Percentiles rank a stretch among this genome's conserved stretches.
phyloP scores from a whole-genome alignment of 2,329 filamentous ascomycete genomes.

The Penicillium sp. region DNA sequence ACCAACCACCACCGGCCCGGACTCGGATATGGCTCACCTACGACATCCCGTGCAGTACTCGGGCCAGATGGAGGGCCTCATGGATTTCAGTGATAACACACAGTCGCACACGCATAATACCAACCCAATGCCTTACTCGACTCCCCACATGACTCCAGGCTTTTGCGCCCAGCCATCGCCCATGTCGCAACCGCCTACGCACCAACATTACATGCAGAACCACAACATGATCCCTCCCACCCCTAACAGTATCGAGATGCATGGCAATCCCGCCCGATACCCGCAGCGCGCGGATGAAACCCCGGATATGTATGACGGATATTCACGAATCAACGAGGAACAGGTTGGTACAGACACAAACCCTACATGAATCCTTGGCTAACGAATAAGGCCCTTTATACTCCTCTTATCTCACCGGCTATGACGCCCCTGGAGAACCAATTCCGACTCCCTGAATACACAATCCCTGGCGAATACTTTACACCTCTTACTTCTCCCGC shows the following conservation, averaged over 20 bases:
- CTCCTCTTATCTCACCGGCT: constrained; percentile 50
- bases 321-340: constrained; percentile 43
- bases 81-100: constrained; percentile 30
- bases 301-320: constrained; percentile 46
- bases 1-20: constrained; percentile 30
- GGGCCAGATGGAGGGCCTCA: constrained; percentile 37
- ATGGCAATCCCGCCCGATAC: constrained; percentile 43
- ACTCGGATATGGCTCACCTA: constrained; percentile 28
- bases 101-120: constrained; percentile 5
- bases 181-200: constrained; percentile 19
- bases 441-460: constrained; percentile 48
- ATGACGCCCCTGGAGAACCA: constrained; percentile 51
- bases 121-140: constrained; percentile 30
- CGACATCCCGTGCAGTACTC: constrained; percentile 29
- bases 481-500: constrained; percentile 52
- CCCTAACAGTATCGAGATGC: constrained; percentile 50
- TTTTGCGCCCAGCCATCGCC: constrained; percentile 33
- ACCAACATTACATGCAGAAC: constrained; percentile 32
- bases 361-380: neutral
- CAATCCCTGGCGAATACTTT: constrained; percentile 50
- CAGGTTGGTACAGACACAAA: constrained; percentile 35
- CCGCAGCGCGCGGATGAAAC: constrained; percentile 40
- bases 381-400: constrained; percentile 45
- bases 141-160: constrained; percentile 31
- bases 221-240: constrained; percentile 46